Percentiles rank a stretch among this genome's conserved stretches.
phyloP scores from a whole-genome alignment of 2,329 filamentous ascomycete genomes.

The Ceratocystis albifundus region DNA sequence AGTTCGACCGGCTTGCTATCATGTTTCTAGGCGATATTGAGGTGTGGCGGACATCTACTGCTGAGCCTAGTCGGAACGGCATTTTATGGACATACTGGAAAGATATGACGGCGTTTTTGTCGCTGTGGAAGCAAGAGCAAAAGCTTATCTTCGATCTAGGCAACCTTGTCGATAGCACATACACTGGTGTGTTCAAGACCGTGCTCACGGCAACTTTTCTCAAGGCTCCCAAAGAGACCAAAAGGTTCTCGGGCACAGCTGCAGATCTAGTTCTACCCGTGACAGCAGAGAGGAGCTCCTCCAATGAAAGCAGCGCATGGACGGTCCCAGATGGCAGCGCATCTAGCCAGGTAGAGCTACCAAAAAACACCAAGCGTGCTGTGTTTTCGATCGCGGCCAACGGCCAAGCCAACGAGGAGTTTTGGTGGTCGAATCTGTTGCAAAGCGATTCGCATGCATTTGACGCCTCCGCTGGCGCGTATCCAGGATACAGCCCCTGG shows the following conservation, averaged over 20 bases:
- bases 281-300: conserved; percentile 41
- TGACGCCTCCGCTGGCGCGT: conserved; percentile 40
- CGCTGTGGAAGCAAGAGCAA: conserved; percentile 56
- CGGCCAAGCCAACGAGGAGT: conserved; percentile 66
- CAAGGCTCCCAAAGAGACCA: conserved; percentile 28
- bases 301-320: conserved; percentile 53
- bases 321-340: conserved; percentile 52
- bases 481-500: conserved; percentile 61
- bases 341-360: conserved; percentile 48
- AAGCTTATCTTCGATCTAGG: conserved; percentile 71
- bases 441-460: conserved; percentile 51
- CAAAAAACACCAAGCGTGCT: conserved; percentile 54
- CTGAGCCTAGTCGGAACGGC: conserved; percentile 59
- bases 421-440: conserved; percentile 74
- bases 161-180: conserved; percentile 56
- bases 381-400: conserved; percentile 66
- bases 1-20: conserved; percentile 64
- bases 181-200: conserved; percentile 63
- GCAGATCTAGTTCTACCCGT: conserved; percentile 59
- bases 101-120: conserved; percentile 61
- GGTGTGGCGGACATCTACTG: conserved; percentile 73
- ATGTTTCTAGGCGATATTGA: conserved; percentile 70
- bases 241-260: conserved; percentile 27
- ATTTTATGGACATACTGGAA: conserved; percentile 69
- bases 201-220: conserved; percentile 67